Percentiles rank a stretch among this genome's conserved stretches.
Evolutionary conservation across 768 basidiomycete genomes (phyloP).

Genomic region (Lentinula guzmanii): DNA sequence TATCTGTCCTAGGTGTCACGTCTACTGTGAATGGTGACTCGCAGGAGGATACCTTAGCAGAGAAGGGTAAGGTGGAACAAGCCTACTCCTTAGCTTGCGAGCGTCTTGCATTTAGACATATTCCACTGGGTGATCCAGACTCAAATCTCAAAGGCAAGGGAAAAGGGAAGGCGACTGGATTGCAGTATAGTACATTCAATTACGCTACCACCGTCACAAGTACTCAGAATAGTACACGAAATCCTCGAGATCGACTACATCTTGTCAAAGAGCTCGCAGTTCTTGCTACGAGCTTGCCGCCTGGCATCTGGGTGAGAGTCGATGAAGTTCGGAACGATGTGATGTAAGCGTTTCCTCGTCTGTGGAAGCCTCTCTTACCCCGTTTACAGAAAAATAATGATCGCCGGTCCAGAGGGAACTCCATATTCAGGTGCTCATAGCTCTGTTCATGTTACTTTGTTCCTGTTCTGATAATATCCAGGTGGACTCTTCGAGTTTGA

Average conservation of each 20-base stretch:
- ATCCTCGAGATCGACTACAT: conserved; percentile 41
- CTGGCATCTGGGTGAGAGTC: conserved; percentile 50
- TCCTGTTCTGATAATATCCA: conserved; percentile 25
- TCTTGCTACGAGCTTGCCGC: conserved; percentile 49
- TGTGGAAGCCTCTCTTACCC: background rate
- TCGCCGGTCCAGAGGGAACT: conserved; percentile 51
- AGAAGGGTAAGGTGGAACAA: conserved; percentile 27
- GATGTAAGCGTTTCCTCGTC: conserved; percentile 30
- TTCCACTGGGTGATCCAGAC: conserved; percentile 21
- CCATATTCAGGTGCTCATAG: conserved; percentile 35
- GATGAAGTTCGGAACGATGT: conserved; percentile 54
- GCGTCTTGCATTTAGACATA: conserved; percentile 39
- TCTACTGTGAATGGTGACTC: background rate
- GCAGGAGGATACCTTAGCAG: conserved; percentile 26
- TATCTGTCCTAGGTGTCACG: conserved; percentile 30
- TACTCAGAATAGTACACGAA: conserved; percentile 32
- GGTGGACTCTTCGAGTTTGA: conserved; percentile 54
- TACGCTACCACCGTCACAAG: conserved; percentile 24
- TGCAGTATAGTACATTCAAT: conserved; percentile 20
- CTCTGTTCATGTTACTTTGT: background rate
- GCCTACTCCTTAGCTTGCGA: conserved; percentile 40
- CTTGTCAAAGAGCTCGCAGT: conserved; percentile 53
- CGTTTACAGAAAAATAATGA: conserved; percentile 42
- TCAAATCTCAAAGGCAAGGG: conserved; percentile 13
- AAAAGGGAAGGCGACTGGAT: conserved; percentile 15